phyloP scores from a whole-genome alignment of 768 basidiomycete species.

The Mycena amicta region DNA sequence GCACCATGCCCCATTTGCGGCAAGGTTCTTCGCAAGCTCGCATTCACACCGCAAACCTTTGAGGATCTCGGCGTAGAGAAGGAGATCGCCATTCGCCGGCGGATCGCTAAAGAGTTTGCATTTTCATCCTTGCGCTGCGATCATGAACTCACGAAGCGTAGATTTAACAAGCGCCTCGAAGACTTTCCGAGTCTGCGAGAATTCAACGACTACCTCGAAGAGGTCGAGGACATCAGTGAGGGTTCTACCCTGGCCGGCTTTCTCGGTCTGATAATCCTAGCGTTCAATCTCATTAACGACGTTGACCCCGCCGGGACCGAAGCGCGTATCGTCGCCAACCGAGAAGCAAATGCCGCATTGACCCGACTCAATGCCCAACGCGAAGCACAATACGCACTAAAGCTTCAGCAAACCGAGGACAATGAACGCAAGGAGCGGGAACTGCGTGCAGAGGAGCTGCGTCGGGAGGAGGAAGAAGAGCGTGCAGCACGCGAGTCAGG shows the following conservation, averaged over 20 bases:
- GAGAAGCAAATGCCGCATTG: conserved; percentile 76
- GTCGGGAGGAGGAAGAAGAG: conserved; percentile 74
- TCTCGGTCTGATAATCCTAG: conserved; percentile 39
- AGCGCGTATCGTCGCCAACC: conserved; percentile 76
- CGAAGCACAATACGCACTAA: conserved; percentile 74
- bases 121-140: neutral
- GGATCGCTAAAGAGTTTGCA: conserved; percentile 86
- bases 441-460: conserved; percentile 63
- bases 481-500: conserved; percentile 75
- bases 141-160: conserved; percentile 31
- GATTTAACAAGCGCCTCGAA: conserved; percentile 92
- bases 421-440: conserved; percentile 73
- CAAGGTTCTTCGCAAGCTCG: conserved; percentile 84
- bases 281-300: conserved; percentile 94
- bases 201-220: conserved; percentile 96
- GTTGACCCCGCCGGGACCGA: conserved; percentile 82
- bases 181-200: conserved; percentile 80
- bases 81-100: conserved; percentile 85
- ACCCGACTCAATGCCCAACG: conserved; percentile 86
- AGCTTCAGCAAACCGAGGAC: conserved; percentile 79
- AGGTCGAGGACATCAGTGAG: conserved; percentile 85
- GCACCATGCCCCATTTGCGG: conserved; percentile 95
- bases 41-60: conserved; percentile 95
- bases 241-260: conserved; percentile 11
- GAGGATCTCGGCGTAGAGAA: conserved; percentile 92